Evolutionary conservation across 2,329 filamentous ascomycete genomes (phyloP).

Genomic region (Magnaporthales sp.): DNA sequence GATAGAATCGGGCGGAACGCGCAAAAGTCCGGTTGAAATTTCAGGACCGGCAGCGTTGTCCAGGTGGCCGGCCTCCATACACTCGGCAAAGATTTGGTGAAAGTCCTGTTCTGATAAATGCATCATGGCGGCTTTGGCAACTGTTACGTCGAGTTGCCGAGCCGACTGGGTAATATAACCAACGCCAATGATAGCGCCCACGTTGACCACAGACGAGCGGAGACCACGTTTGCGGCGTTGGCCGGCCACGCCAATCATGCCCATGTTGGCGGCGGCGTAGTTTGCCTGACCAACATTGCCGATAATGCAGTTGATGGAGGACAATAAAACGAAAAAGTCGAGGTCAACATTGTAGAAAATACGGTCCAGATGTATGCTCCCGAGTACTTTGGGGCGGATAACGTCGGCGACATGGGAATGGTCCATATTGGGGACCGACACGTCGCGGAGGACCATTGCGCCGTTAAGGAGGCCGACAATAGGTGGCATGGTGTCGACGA

Average conservation of each 20-base stretch:
- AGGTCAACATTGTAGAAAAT: slow-evolving; percentile 18
- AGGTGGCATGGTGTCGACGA: slow-evolving; percentile 15
- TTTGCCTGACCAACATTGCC: slow-evolving; percentile 25
- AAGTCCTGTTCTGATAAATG: slow-evolving; percentile 1
- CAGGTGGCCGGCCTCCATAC: slow-evolving; percentile 9
- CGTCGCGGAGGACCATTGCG: slow-evolving; percentile 27
- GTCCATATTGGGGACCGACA: slow-evolving; percentile 14
- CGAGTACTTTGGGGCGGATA: slow-evolving; percentile 23
- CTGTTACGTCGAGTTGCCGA: not conserved
- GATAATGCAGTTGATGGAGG: slow-evolving; percentile 14
- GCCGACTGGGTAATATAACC: slow-evolving; percentile 19
- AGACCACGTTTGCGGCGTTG: slow-evolving; percentile 23
- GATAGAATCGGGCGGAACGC: slow-evolving; percentile 6
- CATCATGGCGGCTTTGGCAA: not conserved
- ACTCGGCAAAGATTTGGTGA: slow-evolving; percentile 7
- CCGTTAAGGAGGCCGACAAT: slow-evolving; percentile 27
- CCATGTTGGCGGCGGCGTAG: slow-evolving; percentile 32
- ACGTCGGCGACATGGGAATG: slow-evolving; percentile 14
- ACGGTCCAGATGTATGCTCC: slow-evolving; percentile 19
- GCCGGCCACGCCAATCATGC: slow-evolving; percentile 22
- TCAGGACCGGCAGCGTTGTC: slow-evolving; percentile 7
- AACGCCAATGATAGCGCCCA: slow-evolving; percentile 21
- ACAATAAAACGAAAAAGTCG: slow-evolving; percentile 27
- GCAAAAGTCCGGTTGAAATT: slow-evolving; percentile 8
- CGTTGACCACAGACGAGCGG: slow-evolving; percentile 22